Conservation (phyloP, 2,329 filamentous ascomycete genomes). For the Ascochyta viciae-villosae region DNA sequence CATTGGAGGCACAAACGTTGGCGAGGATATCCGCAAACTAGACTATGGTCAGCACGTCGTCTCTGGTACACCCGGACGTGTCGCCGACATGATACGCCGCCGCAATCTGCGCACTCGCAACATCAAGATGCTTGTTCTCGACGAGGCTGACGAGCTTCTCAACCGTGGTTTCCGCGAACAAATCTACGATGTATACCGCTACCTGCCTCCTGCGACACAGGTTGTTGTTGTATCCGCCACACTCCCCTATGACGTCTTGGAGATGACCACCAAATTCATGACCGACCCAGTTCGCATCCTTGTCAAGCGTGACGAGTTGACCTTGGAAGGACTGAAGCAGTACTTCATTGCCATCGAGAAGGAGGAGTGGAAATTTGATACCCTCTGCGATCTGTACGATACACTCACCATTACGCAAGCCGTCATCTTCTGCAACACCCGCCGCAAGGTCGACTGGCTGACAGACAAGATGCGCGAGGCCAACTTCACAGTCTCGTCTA, state of each 20-base stretch:
- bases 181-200: conserved; percentile 98
- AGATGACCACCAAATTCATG: conserved; percentile 99
- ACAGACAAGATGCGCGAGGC: conserved; percentile 99
- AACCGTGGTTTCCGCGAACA: conserved; percentile 97
- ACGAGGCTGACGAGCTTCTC: conserved; percentile 79
- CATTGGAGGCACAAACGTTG: conserved; percentile 96
- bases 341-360: conserved; percentile 99
- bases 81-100: conserved; percentile 83
- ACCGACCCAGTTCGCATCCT: conserved; percentile 95
- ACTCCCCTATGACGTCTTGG: conserved; percentile 94
- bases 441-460: conserved; percentile 98
- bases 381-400: conserved; percentile 97
- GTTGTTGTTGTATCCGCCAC: conserved; percentile 98
- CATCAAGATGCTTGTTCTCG: conserved; percentile 81
- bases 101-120: conserved; percentile 75
- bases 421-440: conserved; percentile 99
- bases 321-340: conserved; percentile 95
- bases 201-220: conserved; percentile 93
- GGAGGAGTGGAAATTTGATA: conserved; percentile 99
- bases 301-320: conserved; percentile 98
- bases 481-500: conserved; percentile 97
- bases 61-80: conserved; percentile 94
- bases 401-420: conserved; percentile 98
- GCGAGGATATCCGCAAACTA: conserved; percentile 96
- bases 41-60: conserved; percentile 98